Conservation (phyloP, 1,284 basidiomycete species). For the Pseudomicrostroma phylloplanum region DNA sequence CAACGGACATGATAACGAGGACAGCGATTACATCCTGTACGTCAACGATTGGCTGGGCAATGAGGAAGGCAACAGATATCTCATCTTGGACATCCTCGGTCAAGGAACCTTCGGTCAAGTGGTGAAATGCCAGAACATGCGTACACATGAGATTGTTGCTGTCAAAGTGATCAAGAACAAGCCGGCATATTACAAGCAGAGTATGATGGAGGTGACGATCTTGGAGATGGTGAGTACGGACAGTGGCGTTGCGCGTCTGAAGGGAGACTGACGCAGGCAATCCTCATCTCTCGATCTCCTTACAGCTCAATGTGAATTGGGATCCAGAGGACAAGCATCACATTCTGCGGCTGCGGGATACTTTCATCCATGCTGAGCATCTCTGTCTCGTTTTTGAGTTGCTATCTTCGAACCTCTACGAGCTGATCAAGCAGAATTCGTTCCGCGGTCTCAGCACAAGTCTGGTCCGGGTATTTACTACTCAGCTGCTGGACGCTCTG, state of each 20-base stretch:
- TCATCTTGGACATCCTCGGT: constrained; percentile 94
- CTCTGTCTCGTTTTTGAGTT: constrained; percentile 96
- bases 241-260: not conserved
- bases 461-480: constrained; percentile 95
- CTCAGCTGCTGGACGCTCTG: constrained; percentile 85
- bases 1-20: constrained; percentile 49
- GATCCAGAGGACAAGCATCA: constrained; percentile 91
- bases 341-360: constrained; percentile 87
- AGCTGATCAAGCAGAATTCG: constrained; percentile 99
- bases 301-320: constrained; percentile 56
- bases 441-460: constrained; percentile 95
- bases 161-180: constrained; percentile 99
- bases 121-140: constrained; percentile 99
- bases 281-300: not conserved
- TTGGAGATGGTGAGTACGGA: constrained; percentile 67
- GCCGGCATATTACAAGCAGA: constrained; percentile 97
- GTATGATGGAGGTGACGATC: constrained; percentile 99
- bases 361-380: constrained; percentile 93
- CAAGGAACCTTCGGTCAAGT: constrained; percentile 99
- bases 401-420: constrained; percentile 93
- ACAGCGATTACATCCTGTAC: constrained; percentile 50
- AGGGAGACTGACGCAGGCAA: too few species aligned
- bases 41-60: constrained; percentile 50
- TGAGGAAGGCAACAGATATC: constrained; percentile 62
- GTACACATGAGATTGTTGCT: constrained; percentile 94